phyloP scores from a whole-genome alignment of 2,329 filamentous ascomycete genomes.

The Fusarium beomiforme region DNA sequence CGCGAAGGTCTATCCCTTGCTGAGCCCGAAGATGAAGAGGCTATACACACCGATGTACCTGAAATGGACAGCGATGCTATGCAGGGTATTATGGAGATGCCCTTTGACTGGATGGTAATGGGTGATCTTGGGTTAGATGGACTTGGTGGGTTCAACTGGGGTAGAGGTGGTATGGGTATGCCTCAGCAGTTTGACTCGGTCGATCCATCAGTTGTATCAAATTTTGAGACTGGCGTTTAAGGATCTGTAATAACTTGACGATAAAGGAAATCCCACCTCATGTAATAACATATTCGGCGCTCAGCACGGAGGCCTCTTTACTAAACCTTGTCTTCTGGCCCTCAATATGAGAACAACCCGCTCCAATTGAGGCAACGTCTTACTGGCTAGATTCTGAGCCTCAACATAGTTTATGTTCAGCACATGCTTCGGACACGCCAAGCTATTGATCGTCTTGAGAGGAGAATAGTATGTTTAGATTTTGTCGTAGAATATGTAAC shows the following conservation, averaged over 20 bases:
- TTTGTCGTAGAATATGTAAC: neutral
- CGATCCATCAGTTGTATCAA: slow-evolving; percentile 28
- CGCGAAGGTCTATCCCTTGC: slow-evolving; percentile 29
- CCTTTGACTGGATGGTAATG: slow-evolving; percentile 40
- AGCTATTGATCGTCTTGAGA: neutral
- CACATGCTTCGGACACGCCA: neutral
- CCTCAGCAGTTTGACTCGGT: slow-evolving; percentile 28
- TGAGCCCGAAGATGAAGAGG: slow-evolving; percentile 16
- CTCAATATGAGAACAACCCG: neutral
- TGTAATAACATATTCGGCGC: neutral
- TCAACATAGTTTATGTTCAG: neutral
- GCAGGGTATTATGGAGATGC: slow-evolving; percentile 40
- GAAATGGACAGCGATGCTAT: slow-evolving; percentile 21
- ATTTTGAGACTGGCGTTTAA: neutral
- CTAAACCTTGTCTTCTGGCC: neutral
- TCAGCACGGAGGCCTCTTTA: neutral
- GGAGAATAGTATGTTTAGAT: neutral
- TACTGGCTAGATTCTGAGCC: neutral
- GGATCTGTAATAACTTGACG: neutral
- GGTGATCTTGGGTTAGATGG: slow-evolving; percentile 37
- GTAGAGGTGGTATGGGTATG: slow-evolving; percentile 1
- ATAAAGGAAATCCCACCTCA: slow-evolving; percentile 10
- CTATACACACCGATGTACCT: neutral
- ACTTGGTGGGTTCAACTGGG: slow-evolving; percentile 34
- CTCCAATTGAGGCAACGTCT: neutral